These are phyloP conservation scores for Vigna mungo DNA, from an alignment of 306 rosid genomes.

Conservation along the genomic window DNA sequence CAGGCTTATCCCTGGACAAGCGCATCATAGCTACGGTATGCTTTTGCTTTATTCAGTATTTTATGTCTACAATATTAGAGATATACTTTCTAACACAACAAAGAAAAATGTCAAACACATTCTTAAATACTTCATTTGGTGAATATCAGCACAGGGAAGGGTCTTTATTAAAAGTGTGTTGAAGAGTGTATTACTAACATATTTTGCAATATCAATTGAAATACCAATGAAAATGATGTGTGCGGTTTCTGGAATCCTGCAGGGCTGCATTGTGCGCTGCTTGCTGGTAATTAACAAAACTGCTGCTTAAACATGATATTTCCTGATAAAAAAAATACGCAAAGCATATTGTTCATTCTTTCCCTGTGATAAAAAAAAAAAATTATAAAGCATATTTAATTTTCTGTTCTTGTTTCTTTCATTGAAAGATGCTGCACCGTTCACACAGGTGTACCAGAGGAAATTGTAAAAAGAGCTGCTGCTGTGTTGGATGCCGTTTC, in stretches of 20 bases:
- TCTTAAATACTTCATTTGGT: background rate
- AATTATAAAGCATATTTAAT: background rate
- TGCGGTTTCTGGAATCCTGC: conserved; percentile 50
- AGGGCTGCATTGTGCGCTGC: conserved; percentile 95
- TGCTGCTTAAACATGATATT: conserved; percentile 38
- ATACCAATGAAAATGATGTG: conserved; percentile 32
- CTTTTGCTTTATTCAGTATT: conserved; percentile 40
- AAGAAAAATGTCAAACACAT: background rate
- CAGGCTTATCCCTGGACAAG: conserved; percentile 89
- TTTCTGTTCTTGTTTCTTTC: background rate
- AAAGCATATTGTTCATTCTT: background rate
- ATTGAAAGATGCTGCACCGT: conserved; percentile 14
- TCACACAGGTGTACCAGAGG: conserved; percentile 75
- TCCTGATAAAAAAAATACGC: background rate
- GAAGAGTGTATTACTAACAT: background rate
- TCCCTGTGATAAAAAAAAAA: background rate
- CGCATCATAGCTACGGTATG: conserved; percentile 85
- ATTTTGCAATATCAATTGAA: conserved; percentile 23
- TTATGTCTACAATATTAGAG: background rate
- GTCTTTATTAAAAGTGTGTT: background rate
- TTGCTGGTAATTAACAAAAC: conserved; percentile 69
- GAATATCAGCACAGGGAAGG: background rate
- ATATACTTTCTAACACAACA: background rate
- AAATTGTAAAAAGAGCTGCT: conserved; percentile 81
- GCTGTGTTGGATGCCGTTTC: conserved; percentile 71